A percentile compares a stretch with the other conserved stretches of the same genome.
phyloP scores from a whole-genome alignment of 2,329 filamentous ascomycete genomes.

The Trichoderma lentiforme region DNA sequence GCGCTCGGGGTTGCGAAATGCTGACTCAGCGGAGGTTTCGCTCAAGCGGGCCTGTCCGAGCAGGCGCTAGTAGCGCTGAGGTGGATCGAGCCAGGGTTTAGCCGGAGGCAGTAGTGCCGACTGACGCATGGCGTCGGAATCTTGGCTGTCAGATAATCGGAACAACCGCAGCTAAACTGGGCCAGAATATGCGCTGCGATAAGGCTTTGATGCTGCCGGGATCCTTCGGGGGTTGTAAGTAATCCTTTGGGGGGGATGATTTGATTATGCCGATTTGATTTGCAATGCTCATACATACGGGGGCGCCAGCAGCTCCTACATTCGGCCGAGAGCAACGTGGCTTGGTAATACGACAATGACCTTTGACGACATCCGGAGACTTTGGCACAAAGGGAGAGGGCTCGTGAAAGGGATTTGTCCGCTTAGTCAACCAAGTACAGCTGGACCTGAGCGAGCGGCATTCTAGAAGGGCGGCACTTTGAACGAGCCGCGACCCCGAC shows the following conservation, averaged over 20 bases:
- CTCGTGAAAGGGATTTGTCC: neutral
- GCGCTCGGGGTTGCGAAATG: neutral
- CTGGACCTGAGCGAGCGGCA: neutral
- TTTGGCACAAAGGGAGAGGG: neutral
- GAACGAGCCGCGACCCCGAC: neutral
- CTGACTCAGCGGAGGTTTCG: slow-evolving; percentile 13
- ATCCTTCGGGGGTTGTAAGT: neutral
- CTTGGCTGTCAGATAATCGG: neutral
- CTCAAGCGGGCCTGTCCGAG: slow-evolving; percentile 10
- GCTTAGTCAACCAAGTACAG: neutral
- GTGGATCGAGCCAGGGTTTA: neutral
- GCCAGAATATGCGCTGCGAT: neutral
- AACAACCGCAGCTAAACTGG: neutral
- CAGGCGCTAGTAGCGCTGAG: neutral
- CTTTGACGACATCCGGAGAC: neutral
- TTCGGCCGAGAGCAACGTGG: neutral
- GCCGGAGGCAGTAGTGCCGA: neutral
- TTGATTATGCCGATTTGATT: neutral
- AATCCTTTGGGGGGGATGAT: neutral
- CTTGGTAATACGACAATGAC: neutral
- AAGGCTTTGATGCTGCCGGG: neutral
- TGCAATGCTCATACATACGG: neutral
- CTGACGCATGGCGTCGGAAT: neutral
- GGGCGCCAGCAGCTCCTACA: neutral
- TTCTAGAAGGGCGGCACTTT: neutral